Conservation (phyloP, 331 rosid species). For the Quercus phellos region DNA sequence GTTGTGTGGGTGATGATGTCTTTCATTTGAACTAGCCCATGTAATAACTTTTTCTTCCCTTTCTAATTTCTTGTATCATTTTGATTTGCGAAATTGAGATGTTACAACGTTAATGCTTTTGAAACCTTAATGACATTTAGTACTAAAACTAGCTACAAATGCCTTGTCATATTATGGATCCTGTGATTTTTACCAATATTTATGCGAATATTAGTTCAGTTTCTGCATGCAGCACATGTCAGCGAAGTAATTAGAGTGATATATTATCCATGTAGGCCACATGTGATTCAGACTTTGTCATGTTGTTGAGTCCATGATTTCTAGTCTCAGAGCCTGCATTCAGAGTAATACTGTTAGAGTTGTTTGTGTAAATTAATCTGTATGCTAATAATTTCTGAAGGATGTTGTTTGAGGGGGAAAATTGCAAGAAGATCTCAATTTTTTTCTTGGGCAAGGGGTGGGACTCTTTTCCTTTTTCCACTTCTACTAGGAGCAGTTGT, state of each 20-base stretch:
- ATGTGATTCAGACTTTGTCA: background rate
- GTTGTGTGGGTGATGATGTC: background rate
- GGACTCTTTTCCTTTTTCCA: background rate
- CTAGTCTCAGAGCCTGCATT: background rate
- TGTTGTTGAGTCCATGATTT: background rate
- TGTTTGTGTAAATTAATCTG: background rate
- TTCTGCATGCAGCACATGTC: background rate
- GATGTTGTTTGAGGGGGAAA: background rate
- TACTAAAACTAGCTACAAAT: background rate
- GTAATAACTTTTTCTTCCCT: background rate
- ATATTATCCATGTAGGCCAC: background rate
- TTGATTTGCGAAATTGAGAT: background rate
- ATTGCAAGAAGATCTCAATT: background rate
- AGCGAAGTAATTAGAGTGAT: background rate
- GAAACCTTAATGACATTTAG: background rate
- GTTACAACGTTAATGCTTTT: background rate
- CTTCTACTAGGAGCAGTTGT: background rate
- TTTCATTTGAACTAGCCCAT: background rate
- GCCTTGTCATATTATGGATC: background rate
- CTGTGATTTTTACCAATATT: background rate
- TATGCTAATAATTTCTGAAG: background rate
- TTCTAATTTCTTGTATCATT: background rate
- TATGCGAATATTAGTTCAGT: background rate
- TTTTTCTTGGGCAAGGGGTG: background rate
- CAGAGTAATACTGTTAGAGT: background rate